A percentile compares a stretch with the other conserved stretches of the same genome.
Evolutionary conservation across 2,329 filamentous ascomycete genomes (phyloP).

Genomic region (Aspergillus brasiliensis): DNA sequence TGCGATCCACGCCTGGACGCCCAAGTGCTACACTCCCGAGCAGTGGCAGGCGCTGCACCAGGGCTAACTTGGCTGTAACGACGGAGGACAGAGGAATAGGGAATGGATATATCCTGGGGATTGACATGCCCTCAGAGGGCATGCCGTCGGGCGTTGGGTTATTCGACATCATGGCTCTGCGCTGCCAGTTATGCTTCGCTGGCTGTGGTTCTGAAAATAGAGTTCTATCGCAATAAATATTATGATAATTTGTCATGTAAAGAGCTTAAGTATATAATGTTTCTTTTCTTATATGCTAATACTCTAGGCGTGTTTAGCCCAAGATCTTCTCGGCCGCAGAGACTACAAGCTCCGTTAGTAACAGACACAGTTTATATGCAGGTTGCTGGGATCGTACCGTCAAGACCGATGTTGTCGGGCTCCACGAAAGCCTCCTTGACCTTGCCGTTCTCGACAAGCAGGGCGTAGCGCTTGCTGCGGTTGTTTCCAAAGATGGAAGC

Average conservation of each 20-base stretch:
- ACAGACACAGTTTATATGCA: constrained; percentile 14
- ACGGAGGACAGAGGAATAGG: neutral
- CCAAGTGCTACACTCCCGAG: constrained; percentile 87
- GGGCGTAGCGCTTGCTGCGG: constrained; percentile 84
- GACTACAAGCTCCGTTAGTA: constrained; percentile 35
- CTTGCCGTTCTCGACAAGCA: constrained; percentile 81
- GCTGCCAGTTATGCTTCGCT: constrained; percentile 1
- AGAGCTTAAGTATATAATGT: neutral
- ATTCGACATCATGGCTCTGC: constrained; percentile 3
- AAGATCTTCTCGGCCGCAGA: constrained; percentile 54
- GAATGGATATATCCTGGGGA: constrained; percentile 18
- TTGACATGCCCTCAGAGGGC: constrained; percentile 14
- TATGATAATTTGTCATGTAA: constrained; percentile 4
- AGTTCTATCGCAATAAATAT: constrained; percentile 5
- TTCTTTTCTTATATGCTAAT: neutral
- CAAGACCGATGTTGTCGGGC: constrained; percentile 81
- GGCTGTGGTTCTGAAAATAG: constrained; percentile 10
- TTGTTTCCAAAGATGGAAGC: constrained; percentile 76
- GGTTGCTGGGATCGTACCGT: constrained; percentile 56
- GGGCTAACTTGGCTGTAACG: constrained; percentile 5
- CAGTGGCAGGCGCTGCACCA: constrained; percentile 75
- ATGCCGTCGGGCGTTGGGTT: constrained; percentile 19
- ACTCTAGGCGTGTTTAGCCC: constrained; percentile 32
- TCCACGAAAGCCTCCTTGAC: constrained; percentile 81
- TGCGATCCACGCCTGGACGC: constrained; percentile 90